phyloP scores from a whole-genome alignment of 2,329 filamentous ascomycete genomes.

The Beauveria varroae region DNA sequence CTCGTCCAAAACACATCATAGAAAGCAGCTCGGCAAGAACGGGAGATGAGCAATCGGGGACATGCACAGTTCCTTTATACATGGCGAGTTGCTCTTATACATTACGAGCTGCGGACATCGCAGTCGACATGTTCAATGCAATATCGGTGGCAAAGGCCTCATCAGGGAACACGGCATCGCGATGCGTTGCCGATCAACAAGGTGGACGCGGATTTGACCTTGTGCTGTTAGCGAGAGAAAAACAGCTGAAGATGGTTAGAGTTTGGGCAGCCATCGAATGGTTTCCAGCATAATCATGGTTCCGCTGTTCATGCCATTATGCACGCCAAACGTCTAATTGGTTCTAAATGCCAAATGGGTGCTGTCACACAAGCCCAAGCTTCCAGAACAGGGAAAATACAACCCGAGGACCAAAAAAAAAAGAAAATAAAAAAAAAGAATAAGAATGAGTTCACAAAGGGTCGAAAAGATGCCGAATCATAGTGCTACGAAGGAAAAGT shows the following conservation, averaged over 20 bases:
- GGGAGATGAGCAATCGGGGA: too few relatives aligned
- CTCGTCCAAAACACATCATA: too few relatives aligned
- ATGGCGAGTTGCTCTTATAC: too few relatives aligned
- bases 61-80: too few relatives aligned
- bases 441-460: too few relatives aligned
- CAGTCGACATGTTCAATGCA: too few relatives aligned
- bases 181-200: too few relatives aligned
- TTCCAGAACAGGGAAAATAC: neutral
- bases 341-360: neutral
- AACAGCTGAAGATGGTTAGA: neutral
- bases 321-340: neutral
- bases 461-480: neutral
- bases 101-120: too few relatives aligned
- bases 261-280: neutral
- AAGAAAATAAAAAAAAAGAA: neutral
- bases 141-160: too few relatives aligned
- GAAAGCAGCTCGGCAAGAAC: too few relatives aligned
- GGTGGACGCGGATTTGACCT: neutral
- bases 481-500: neutral
- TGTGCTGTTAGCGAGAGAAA: neutral
- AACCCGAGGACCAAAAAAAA: neutral
- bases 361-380: neutral
- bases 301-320: neutral
- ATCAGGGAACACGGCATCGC: too few relatives aligned
- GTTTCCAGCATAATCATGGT: neutral